Evolutionary conservation across 495 filamentous ascomycete species (phyloP), one percentile per base, ranked within the genome.

Genomic region (Lasiosphaeris hirsuta): DNA sequence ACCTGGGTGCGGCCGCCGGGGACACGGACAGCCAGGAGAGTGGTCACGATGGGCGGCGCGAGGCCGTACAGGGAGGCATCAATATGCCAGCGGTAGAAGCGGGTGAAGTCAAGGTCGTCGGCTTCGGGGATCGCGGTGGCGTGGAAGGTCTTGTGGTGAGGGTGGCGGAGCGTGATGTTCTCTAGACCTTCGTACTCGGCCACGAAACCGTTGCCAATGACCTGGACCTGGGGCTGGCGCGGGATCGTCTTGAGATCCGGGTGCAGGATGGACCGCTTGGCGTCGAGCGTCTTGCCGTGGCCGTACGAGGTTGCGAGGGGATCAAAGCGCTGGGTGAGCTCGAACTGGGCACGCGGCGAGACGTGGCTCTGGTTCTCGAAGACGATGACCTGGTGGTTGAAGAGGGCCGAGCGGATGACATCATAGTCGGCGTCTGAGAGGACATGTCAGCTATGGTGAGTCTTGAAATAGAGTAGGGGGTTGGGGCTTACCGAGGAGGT

Each of bases 61-160:
- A 88, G 75, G 10, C 81, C 87, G 65, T 90, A 90, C 3, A 90
- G 73, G 7, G 87, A 86, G 9, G 87, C 87, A 65, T 90, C 87
- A 54, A 90, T 89, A 63, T 90, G 87, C 87, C 87, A 90, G 36
- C 87, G 76, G 68, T 87, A 90, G 70, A 89, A 90, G 19, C 86
- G 82, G 5, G 87, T 90, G 67, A 77, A 83, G 42, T 81, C 78
- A 19, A 86, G 74, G 59, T 90, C 86, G 45, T 88, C 83, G 3
- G 80, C 77, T 14, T 75, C 78, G 10, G 84, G 79, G 60, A 90
- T 82, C 40, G 77, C 63, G 38, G 82, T 78, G 43, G 84, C 81
- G 67, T 90, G 86, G 67, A 90, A 90, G 14, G 82, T 88, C 53
- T 77, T 79, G 75, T 90, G 87, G 63, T 90, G 87, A 0, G 87